Percentiles rank a stretch among this genome's conserved stretches.
These are phyloP conservation scores for Backusella sp. DNA, from an alignment of 192 early-diverging fungal species.

Conservation along the genomic window DNA sequence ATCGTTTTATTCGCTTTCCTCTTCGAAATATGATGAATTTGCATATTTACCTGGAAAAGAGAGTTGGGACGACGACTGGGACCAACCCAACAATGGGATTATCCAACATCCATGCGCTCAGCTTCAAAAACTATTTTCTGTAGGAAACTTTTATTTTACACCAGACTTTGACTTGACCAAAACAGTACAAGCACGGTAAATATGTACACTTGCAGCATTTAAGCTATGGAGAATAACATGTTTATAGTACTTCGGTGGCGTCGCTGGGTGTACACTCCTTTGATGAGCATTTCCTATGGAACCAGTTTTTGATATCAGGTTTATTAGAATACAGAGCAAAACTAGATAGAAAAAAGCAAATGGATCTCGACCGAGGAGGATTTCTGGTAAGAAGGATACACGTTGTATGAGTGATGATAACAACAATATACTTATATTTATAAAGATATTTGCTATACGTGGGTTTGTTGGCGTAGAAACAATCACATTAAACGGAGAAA, in stretches of 20 bases:
- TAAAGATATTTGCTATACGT: slow-evolving; percentile 67
- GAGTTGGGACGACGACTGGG: slow-evolving; percentile 41
- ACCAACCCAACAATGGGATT: slow-evolving; percentile 28
- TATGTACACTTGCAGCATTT: slow-evolving; percentile 9
- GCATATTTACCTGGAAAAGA: slow-evolving; percentile 35
- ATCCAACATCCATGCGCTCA: slow-evolving; percentile 73
- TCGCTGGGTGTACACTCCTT: slow-evolving; percentile 53
- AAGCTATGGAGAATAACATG: neutral
- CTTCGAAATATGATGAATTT: slow-evolving; percentile 68
- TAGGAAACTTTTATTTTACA: slow-evolving; percentile 93
- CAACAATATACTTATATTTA: neutral
- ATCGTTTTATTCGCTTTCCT: slow-evolving; percentile 76
- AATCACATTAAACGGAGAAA: slow-evolving; percentile 34
- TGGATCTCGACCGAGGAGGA: slow-evolving; percentile 69
- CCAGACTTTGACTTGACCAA: slow-evolving; percentile 87
- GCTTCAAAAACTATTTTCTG: slow-evolving; percentile 76
- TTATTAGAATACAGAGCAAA: slow-evolving; percentile 81
- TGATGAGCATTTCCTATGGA: slow-evolving; percentile 90
- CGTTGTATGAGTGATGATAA: neutral
- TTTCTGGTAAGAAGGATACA: slow-evolving; percentile 54
- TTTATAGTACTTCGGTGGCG: slow-evolving; percentile 38
- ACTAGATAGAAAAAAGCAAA: slow-evolving; percentile 60
- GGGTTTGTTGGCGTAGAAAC: slow-evolving; percentile 68
- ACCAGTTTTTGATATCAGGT: slow-evolving; percentile 77
- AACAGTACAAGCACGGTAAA: slow-evolving; percentile 65